Conservation (phyloP, 345 rosid genomes). For the Balakata baccata region DNA sequence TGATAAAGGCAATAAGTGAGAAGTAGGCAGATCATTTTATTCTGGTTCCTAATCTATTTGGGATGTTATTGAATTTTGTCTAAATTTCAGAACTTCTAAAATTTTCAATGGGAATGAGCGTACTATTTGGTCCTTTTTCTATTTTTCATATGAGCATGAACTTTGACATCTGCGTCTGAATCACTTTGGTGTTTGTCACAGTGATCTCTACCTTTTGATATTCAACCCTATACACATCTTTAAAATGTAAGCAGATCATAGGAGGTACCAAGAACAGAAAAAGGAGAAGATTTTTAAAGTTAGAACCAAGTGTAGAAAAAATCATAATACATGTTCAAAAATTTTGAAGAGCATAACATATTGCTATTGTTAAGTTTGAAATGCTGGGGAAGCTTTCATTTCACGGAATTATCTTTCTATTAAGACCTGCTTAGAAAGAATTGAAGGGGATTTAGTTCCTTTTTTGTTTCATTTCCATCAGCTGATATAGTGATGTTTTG, state of each 20-base stretch:
- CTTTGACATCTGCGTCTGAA: not conserved
- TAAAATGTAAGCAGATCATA: not conserved
- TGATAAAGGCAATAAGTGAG: not conserved
- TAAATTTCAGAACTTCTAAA: not conserved
- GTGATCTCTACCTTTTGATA: not conserved
- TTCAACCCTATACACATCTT: not conserved
- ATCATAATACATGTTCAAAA: not conserved
- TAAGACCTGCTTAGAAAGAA: not conserved
- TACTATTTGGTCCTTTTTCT: not conserved
- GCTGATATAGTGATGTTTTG: not conserved
- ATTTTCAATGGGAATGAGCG: not conserved
- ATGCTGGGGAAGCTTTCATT: not conserved
- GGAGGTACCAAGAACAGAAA: not conserved
- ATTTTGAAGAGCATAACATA: not conserved
- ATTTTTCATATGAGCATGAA: not conserved
- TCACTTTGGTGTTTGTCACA: not conserved
- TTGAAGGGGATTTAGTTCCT: not conserved
- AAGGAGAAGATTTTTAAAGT: not conserved
- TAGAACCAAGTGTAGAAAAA: not conserved
- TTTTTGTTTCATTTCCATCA: not conserved
- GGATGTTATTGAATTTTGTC: not conserved
- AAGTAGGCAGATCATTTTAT: not conserved
- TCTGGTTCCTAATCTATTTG: not conserved
- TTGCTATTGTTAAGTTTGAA: not conserved
- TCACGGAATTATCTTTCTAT: not conserved